Base-by-base conservation (phyloP, 352 stramenopile genomes). In the Pythium grandisporangium region DNA sequence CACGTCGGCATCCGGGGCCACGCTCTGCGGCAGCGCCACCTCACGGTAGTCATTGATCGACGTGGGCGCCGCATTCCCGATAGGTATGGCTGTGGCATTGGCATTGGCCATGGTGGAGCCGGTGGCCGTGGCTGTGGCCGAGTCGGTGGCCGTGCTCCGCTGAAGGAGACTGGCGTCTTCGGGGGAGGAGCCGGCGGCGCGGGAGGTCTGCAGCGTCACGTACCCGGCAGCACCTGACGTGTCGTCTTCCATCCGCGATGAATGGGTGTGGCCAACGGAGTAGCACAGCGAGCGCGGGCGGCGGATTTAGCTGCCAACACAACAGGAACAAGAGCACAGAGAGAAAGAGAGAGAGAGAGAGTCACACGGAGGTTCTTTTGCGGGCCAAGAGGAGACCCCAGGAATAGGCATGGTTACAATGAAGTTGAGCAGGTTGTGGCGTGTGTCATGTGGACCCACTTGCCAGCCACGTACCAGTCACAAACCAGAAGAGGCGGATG, bases 31-130 rank as follows among this genome's bases (percentile, higher is more conserved):
- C 0, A 87, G 58, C 22, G 61, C 6, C 7, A 88, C 66, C 6
- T 78, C 40, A 30, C 78, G 71, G 53, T 67, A 85, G 46, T 82
- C 71, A n/a, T 33, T 52, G 6, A 12, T n/a, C 37, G 29, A 7
- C 26, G 3, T 21, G 2, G 23, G 21, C 13, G 36, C 43, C 14
- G 24, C 54, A 16, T 45, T 25, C 2, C 37, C 25, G 21, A 29
- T 36, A 8, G 43, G 48, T 20, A 26, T 34, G 26, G 37, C 48
- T 5, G 40, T 48, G 43, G 36, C 38, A 14, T 11, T n/a, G 30
- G 33, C 12, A 19, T 24, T 16, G 36, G 19, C 30, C 39, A 17
- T 35, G 20, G 5, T 42, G 13, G 20, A 16, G 19, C 8, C 6
- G 1, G 48, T 25, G 25, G 37, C 13, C 21, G 8, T 55, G 27